A percentile compares a stretch with the other conserved stretches of the same genome.
Evolutionary conservation across 345 rosid genomes (phyloP).

Genomic region (Trapa incisa): DNA sequence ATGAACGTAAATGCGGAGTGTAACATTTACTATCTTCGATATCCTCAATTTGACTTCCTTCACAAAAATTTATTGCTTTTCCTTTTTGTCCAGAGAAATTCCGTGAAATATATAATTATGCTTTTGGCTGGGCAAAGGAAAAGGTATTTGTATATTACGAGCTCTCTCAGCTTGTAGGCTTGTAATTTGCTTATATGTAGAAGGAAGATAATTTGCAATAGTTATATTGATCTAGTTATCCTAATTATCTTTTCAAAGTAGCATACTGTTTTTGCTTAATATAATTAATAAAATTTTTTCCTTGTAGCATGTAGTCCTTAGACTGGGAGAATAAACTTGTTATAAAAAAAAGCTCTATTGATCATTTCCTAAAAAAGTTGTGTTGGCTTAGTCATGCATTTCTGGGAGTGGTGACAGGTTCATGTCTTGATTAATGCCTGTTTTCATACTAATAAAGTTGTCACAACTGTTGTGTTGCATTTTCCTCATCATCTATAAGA

Average conservation of each 20-base stretch:
- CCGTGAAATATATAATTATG: conserved; percentile 82
- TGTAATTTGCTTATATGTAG: not conserved
- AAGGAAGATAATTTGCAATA: not conserved
- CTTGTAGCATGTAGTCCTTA: no score
- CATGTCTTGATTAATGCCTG: not conserved
- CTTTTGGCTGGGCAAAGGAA: conserved; percentile 98
- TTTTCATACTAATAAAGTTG: not conserved
- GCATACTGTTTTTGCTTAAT: not conserved
- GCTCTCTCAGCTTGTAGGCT: not conserved
- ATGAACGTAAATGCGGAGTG: conserved; percentile 54
- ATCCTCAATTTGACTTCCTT: conserved; percentile 4
- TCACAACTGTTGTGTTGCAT: not conserved
- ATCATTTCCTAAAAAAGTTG: no score
- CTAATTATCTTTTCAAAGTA: not conserved
- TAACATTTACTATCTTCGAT: not conserved
- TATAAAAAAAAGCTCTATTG: no score
- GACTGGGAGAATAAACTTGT: no score
- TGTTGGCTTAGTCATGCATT: not conserved
- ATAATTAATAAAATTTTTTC: no score
- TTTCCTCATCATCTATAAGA: no score
- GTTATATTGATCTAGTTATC: no score
- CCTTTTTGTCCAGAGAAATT: conserved; percentile 65
- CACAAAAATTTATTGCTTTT: conserved; percentile 6
- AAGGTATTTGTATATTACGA: conserved; percentile 36
- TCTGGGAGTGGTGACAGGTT: no score